Percentiles rank a stretch among this genome's conserved stretches.
These are phyloP conservation scores for Psilocybe azurescens DNA, from an alignment of 768 basidiomycete genomes.

Conservation along the genomic window DNA sequence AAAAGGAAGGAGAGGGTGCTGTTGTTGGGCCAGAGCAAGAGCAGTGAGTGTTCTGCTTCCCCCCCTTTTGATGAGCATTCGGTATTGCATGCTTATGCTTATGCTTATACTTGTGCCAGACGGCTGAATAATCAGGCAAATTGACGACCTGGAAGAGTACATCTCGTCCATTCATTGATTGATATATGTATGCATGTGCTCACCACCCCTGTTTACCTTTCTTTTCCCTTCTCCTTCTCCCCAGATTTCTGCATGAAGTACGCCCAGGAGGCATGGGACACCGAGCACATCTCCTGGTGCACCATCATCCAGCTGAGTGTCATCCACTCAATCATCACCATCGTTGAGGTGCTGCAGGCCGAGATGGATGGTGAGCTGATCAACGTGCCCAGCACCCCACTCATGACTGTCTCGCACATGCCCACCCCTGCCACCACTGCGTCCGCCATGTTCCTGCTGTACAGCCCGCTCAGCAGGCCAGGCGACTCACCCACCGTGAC, in stretches of 20 bases:
- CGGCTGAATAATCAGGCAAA: conserved; percentile 46
- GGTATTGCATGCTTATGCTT: not conserved
- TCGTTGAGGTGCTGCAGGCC: conserved; percentile 64
- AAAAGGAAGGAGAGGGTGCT: conserved; percentile 35
- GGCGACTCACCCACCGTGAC: conserved; percentile 3
- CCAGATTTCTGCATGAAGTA: conserved; percentile 77
- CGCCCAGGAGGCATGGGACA: conserved; percentile 61
- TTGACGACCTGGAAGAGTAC: conserved; percentile 65
- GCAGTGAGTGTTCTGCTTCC: conserved; percentile 42
- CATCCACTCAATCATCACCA: conserved; percentile 64
- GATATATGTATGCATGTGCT: not conserved
- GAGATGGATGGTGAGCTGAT: conserved; percentile 43
- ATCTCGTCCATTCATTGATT: conserved; percentile 17
- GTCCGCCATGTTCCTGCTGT: conserved; percentile 1
- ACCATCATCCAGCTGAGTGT: conserved; percentile 82
- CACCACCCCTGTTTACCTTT: conserved; percentile 1
- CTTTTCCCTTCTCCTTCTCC: not conserved
- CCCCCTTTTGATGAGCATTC: too few relatives aligned
- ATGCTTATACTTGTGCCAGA: not conserved
- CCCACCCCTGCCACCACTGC: not conserved
- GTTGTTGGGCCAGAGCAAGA: conserved; percentile 65
- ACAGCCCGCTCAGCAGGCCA: conserved; percentile 9
- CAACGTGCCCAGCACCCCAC: not conserved
- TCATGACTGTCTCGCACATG: conserved; percentile 5
- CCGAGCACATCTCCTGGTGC: conserved; percentile 75